phyloP scores from a whole-genome alignment of 2,329 filamentous ascomycete genomes.

The Emericellopsis cladophorae region DNA sequence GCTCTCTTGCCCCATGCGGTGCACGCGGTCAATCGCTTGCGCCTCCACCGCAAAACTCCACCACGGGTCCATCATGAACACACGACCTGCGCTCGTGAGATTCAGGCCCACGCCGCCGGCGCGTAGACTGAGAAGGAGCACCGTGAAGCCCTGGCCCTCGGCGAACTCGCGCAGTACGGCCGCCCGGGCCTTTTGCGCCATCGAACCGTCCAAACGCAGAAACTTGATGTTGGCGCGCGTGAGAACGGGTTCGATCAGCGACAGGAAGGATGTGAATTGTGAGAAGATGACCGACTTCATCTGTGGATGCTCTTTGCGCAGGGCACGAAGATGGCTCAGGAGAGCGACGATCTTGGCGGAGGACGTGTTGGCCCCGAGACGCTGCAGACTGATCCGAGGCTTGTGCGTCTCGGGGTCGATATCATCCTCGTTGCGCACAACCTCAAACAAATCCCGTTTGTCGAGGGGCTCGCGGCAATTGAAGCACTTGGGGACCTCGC shows the following conservation, averaged over 20 bases:
- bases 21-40: slow-evolving; percentile 93
- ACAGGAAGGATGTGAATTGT: slow-evolving; percentile 93
- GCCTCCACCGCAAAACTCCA: slow-evolving; percentile 97
- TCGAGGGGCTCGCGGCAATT: slow-evolving; percentile 79
- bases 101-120: slow-evolving; percentile 93
- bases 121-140: slow-evolving; percentile 73
- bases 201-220: slow-evolving; percentile 83
- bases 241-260: slow-evolving; percentile 77
- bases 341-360: slow-evolving; percentile 83
- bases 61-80: slow-evolving; percentile 99
- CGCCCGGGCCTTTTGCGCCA: slow-evolving; percentile 75
- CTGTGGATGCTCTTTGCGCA: slow-evolving; percentile 51
- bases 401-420: slow-evolving; percentile 28
- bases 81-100: slow-evolving; percentile 73
- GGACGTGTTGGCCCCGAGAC: slow-evolving; percentile 50
- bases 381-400: slow-evolving; percentile 45
- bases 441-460: slow-evolving; percentile 78
- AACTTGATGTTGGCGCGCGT: slow-evolving; percentile 58
- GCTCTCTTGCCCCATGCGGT: slow-evolving; percentile 85
- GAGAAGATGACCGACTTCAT: slow-evolving; percentile 91
- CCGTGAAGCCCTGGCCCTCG: slow-evolving; percentile 43
- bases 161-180: slow-evolving; percentile 66
- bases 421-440: slow-evolving; percentile 65
- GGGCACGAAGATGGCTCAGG: slow-evolving; percentile 57
- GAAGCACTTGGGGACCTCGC: slow-evolving; percentile 70